These are phyloP conservation scores for Xylariales sp. DNA, from an alignment of 2,329 filamentous ascomycete species.

Conservation along the genomic window DNA sequence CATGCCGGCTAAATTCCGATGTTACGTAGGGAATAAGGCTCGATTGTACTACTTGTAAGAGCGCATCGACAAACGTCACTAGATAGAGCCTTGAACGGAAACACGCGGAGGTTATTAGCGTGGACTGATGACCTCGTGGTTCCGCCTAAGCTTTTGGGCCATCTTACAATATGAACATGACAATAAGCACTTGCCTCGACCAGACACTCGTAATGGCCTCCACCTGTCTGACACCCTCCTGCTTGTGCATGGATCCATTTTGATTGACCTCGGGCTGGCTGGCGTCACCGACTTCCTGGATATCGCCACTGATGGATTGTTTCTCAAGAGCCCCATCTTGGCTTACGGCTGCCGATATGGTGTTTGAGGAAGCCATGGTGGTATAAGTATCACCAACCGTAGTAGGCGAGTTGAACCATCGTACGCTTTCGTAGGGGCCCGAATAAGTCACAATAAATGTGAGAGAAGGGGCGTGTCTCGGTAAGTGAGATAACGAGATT, in stretches of 20 bases:
- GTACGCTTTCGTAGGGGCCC: not conserved
- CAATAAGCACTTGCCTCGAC: constrained; percentile 46
- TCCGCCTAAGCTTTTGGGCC: not conserved
- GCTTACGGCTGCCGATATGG: not conserved
- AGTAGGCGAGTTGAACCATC: not conserved
- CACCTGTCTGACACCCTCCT: constrained; percentile 54
- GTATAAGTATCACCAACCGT: not conserved
- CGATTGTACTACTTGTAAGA: constrained; percentile 54
- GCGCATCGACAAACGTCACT: constrained; percentile 54
- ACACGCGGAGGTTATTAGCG: constrained; percentile 24
- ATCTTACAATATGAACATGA: constrained; percentile 55
- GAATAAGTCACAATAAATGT: not conserved
- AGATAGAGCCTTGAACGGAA: constrained; percentile 52
- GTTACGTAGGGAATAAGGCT: constrained; percentile 73
- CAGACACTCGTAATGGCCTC: constrained; percentile 54
- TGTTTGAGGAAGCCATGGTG: constrained; percentile 7
- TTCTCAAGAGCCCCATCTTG: constrained; percentile 15
- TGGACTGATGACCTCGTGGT: no score
- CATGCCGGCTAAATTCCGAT: constrained; percentile 72
- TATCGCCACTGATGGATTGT: not conserved
- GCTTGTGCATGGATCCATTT: constrained; percentile 47
- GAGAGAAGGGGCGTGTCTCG: not conserved
- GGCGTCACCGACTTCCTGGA: constrained; percentile 14
- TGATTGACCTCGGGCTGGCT: constrained; percentile 24
- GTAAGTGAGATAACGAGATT: not conserved